Evolutionary conservation across 345 rosid genomes (phyloP).

Genomic region (Lepidium didymum): DNA sequence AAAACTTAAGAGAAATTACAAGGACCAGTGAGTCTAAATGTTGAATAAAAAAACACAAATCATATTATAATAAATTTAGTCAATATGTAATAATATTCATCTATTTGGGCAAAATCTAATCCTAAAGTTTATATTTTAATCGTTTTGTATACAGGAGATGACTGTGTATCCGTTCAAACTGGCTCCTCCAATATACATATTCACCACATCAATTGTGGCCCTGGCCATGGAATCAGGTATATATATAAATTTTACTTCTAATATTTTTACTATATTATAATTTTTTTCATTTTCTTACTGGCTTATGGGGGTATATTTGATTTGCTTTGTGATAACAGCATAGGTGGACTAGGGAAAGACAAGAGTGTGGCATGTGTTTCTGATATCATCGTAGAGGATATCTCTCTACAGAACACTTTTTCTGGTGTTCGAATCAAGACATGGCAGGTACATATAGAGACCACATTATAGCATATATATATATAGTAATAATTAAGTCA

Average conservation of each 20-base stretch:
- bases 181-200: slow-evolving; percentile 75
- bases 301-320: background rate
- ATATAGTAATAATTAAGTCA: too few species aligned
- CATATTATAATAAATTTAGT: background rate
- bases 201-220: slow-evolving; percentile 75
- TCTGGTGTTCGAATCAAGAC: slow-evolving; percentile 84
- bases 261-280: background rate
- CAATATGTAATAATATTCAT: background rate
- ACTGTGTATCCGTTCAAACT: slow-evolving; percentile 82
- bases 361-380: slow-evolving; percentile 71
- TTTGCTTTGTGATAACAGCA: slow-evolving; percentile 30
- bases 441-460: slow-evolving; percentile 58
- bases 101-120: background rate
- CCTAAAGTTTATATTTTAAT: background rate
- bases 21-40: slow-evolving; percentile 2
- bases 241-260: background rate
- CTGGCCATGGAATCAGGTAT: slow-evolving; percentile 91
- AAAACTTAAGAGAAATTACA: background rate
- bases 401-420: slow-evolving; percentile 47
- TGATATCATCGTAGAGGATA: slow-evolving; percentile 49
- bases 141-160: slow-evolving; percentile 52
- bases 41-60: background rate
- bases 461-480: background rate
- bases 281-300: background rate
- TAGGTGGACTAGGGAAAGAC: slow-evolving; percentile 77